Base-by-base conservation (phyloP, 371 early-diverging fungal species). In the Lichtheimia ramosa region DNA sequence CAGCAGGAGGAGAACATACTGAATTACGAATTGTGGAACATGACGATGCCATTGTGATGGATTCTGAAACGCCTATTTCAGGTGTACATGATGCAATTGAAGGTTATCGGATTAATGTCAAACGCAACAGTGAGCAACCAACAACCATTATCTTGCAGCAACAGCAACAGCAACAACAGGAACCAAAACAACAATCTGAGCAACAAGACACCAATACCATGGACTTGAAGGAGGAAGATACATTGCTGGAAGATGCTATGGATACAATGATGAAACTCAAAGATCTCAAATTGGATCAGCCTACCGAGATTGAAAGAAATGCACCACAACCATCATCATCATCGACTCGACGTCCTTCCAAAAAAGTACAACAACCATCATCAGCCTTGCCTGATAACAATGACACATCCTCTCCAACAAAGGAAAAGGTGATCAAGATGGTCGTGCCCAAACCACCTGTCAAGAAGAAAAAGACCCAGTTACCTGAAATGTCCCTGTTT, bases 231-330 rank as follows among this genome's bases (percentile, higher is more conserved):
- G 66, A 63, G n/a, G 54, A 51, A 25, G 63, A 68, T 5, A 57
- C 69, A 12, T 20, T 72, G 41, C 55, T 62, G 10, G 71, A 72
- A 55, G 71, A 80, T 55, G 77, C 77, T 3, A 65, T 80, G 59
- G 70, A 73, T 42, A 80, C 80, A 4, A 80, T 80, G 80, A 80
- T 80, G 80, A 74, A 72, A 71, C 56, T 79, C 15, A 74, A 74
- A 43, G 59, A 66, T 5, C 61, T 79, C 64, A 57, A 74, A 8
- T 46, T 76, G 58, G 80, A 76, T 57, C 56, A 65, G 48, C 63
- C 59, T 21, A 59, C 66, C 15, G 54, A 61, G 40, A 14, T 42
- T 23, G 42, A 52, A 18, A 53, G 40, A 39, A 53, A 34, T 53
- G 53, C 15, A 28, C 52, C 24, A 49, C 21, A n/a, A 28, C 20